A percentile compares a stretch with the other conserved stretches of the same genome.
Conservation (phyloP, 192 early-diverging fungal genomes). For the Funneliformis mosseae region DNA sequence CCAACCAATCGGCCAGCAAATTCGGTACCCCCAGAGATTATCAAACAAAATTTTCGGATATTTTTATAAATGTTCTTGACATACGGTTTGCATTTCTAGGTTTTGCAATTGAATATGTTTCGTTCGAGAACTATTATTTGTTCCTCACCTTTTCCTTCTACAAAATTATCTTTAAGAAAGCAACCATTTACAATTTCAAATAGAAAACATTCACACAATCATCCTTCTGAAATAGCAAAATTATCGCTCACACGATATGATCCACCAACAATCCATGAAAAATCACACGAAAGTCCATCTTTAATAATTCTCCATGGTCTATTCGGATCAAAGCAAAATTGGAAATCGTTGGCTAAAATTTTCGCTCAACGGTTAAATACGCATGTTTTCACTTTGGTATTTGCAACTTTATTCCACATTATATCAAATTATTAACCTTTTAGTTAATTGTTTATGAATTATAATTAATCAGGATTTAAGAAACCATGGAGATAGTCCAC, state of each 20-base stretch:
- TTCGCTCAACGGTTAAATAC: constrained; percentile 64
- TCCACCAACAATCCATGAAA: constrained; percentile 22
- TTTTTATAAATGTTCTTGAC: no score
- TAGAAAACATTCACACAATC: neutral
- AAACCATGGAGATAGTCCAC: constrained; percentile 93
- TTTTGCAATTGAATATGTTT: neutral
- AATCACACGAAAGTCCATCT: constrained; percentile 41
- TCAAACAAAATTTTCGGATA: no score
- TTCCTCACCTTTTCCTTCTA: neutral
- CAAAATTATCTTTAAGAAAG: neutral
- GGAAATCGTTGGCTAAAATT: constrained; percentile 80
- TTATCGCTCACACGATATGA: neutral
- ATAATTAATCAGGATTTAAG: constrained; percentile 66
- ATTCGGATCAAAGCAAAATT: constrained; percentile 95
- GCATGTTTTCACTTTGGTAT: constrained; percentile 67
- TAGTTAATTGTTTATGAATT: neutral
- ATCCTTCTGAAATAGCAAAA: neutral
- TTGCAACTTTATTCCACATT: neutral
- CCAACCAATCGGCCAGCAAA: no score
- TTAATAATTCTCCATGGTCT: constrained; percentile 87
- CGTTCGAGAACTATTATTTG: neutral
- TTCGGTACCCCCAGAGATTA: no score
- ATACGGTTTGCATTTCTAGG: no score
- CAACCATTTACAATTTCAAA: neutral
- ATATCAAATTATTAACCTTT: neutral